Conservation (phyloP, 805 yeast genomes). For the Zygosaccharomyces bisporus region DNA sequence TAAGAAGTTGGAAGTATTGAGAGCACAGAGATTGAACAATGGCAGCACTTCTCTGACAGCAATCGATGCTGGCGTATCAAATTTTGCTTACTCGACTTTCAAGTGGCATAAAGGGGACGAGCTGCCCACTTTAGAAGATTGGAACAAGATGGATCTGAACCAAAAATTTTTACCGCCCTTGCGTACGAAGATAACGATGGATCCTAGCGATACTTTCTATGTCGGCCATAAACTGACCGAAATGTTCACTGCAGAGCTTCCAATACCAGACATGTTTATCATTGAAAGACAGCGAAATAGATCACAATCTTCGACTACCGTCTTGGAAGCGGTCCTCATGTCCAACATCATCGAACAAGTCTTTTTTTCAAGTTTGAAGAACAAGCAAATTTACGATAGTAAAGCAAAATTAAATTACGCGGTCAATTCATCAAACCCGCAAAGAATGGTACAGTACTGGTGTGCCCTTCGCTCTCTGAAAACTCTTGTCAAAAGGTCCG, state of each 20-base stretch:
- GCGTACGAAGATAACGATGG: conserved; percentile 17
- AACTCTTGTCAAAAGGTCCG: neutral
- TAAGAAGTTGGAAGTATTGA: conserved; percentile 12
- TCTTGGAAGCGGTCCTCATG: conserved; percentile 49
- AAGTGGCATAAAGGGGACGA: conserved; percentile 24
- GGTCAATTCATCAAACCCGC: conserved; percentile 30
- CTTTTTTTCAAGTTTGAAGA: conserved; percentile 20
- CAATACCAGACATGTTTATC: conserved; percentile 41
- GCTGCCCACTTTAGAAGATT: conserved; percentile 31
- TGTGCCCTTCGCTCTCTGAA: conserved; percentile 13
- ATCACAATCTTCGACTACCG: conserved; percentile 42
- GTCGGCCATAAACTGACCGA: conserved; percentile 29
- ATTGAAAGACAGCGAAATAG: conserved; percentile 58
- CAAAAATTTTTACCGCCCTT: conserved; percentile 14
- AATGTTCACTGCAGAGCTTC: conserved; percentile 18
- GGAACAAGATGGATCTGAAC: conserved; percentile 36
- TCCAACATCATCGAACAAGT: conserved; percentile 50
- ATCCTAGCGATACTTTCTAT: conserved; percentile 26
- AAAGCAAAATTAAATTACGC: conserved; percentile 9
- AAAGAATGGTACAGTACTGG: conserved; percentile 31
- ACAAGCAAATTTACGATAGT: conserved; percentile 5
- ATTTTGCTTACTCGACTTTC: conserved; percentile 35
- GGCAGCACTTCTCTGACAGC: conserved; percentile 29
- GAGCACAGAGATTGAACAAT: conserved; percentile 10
- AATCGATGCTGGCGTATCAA: conserved; percentile 39